phyloP scores from a whole-genome alignment of 306 rosid species.

The Psophocarpus tetragonolobus region DNA sequence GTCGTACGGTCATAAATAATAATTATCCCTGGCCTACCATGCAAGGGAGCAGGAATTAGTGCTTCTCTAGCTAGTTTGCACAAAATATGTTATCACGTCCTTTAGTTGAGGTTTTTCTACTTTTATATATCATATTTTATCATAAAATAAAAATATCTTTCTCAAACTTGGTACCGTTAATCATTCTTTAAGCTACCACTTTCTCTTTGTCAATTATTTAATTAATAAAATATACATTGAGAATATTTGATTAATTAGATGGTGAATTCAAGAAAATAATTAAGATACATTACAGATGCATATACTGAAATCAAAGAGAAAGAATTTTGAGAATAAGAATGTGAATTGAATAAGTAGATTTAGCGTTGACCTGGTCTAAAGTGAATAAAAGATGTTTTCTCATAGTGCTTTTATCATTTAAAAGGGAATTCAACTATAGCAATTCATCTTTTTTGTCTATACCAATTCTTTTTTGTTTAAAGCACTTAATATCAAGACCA shows the following conservation, averaged over 20 bases:
- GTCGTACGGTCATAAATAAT: conserved; percentile 29
- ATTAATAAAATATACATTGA: background rate
- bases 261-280: conserved; percentile 18
- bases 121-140: background rate
- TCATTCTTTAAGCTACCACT: conserved; percentile 35
- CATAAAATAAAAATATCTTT: conserved; percentile 27
- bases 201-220: background rate
- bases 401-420: background rate
- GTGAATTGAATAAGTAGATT: background rate
- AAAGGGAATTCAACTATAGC: background rate
- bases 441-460: background rate
- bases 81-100: conserved; percentile 32
- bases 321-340: conserved; percentile 5
- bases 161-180: background rate
- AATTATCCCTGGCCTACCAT: conserved; percentile 39
- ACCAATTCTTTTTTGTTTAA: background rate
- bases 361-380: conserved; percentile 27
- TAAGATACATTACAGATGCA: background rate
- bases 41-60: conserved; percentile 36
- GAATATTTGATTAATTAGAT: conserved; percentile 36
- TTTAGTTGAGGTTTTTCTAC: background rate
- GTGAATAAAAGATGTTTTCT: background rate
- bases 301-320: conserved; percentile 7
- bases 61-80: conserved; percentile 47
- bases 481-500: background rate